A percentile compares a stretch with the other conserved stretches of the same genome.
phyloP scores from a whole-genome alignment of 2,329 filamentous ascomycete species.

The Rhynchosporium graminicola region DNA sequence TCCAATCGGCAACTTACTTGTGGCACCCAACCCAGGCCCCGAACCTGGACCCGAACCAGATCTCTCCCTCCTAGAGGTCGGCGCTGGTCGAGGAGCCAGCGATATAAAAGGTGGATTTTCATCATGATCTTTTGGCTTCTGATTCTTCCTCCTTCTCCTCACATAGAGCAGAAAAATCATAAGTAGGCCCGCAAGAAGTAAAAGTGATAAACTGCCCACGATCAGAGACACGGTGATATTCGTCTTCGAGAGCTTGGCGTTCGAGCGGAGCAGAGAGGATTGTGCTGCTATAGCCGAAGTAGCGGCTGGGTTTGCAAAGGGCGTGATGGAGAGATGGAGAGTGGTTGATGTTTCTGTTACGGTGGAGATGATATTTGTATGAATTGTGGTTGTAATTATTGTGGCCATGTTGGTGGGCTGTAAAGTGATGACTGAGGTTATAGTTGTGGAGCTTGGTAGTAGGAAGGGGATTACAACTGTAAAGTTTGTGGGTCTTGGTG shows the following conservation, averaged over 20 bases:
- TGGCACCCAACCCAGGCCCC: not conserved
- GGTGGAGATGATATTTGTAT: conserved; percentile 10
- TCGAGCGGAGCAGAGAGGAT: conserved; percentile 16
- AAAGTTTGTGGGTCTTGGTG: conserved; percentile 10
- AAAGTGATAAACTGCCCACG: conserved; percentile 15
- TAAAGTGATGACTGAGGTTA: conserved; percentile 1
- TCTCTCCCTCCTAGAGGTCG: not conserved
- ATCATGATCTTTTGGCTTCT: not conserved
- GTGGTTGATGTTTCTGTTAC: conserved; percentile 11
- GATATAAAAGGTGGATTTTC: conserved; percentile 21
- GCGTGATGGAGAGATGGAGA: conserved; percentile 13
- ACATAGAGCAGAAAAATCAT: conserved; percentile 18
- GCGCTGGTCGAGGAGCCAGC: conserved; percentile 17
- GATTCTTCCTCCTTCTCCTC: conserved; percentile 10
- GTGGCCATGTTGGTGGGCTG: not conserved
- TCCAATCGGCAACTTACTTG: not conserved
- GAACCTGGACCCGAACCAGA: not conserved
- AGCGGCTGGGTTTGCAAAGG: conserved; percentile 15
- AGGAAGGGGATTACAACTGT: conserved; percentile 1
- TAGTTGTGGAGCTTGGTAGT: conserved; percentile 8
- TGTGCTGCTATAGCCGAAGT: conserved; percentile 11
- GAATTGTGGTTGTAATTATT: conserved; percentile 11
- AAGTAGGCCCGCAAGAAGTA: conserved; percentile 11
- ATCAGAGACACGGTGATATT: conserved; percentile 19
- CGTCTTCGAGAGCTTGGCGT: conserved; percentile 13